Base-by-base conservation (phyloP, 1,139 yeast genomes). In the Candida gigantensis region DNA sequence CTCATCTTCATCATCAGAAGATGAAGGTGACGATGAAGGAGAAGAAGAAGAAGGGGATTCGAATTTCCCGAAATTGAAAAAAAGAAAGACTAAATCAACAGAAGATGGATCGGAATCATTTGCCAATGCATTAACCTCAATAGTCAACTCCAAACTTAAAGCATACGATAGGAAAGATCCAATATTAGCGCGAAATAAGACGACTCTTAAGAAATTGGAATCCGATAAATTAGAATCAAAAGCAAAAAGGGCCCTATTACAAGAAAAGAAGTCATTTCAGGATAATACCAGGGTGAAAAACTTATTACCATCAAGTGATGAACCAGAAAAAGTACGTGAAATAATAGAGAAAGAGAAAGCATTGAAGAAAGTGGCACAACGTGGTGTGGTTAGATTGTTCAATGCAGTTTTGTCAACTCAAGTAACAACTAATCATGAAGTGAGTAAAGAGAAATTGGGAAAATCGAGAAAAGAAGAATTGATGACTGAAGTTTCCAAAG, bases 351-450 rank as follows among this genome's bases (percentile, higher is more conserved):
- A 74, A 37, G 99, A 92, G 56, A 77, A 78, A 46, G 70, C 67
- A 47, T 65, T 88, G 52, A 84, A 85, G 58, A 90, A 89, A 56
- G 74, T 81, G 23, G 97, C 97, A 0, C 97, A 92, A 62, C 76
- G 84, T 52, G 99, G 98, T 67, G 97, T 89, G 12, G 95, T 92
- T 13, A 80, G 84, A 52, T 71, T 92, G 43, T 89, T 92, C 62
- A 92, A 92, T 58, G 97, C 97, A 2, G 84, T 92, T 21, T 73
- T 89, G 52, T 76, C 87, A 28, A 84, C 96, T 1, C 98, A 94
- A 61, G 72, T 79, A 16, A 74, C 69, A 47, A 79, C 90, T 11
- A 57, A 44, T 28, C 66, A 65, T 37, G 75, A 68, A 34, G 42
- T 68, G 2, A 61, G 64, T 13, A 58, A 62, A 12, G 76, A 70